Conservation (phyloP, 78 protist species). For the Bodo saltans region DNA sequence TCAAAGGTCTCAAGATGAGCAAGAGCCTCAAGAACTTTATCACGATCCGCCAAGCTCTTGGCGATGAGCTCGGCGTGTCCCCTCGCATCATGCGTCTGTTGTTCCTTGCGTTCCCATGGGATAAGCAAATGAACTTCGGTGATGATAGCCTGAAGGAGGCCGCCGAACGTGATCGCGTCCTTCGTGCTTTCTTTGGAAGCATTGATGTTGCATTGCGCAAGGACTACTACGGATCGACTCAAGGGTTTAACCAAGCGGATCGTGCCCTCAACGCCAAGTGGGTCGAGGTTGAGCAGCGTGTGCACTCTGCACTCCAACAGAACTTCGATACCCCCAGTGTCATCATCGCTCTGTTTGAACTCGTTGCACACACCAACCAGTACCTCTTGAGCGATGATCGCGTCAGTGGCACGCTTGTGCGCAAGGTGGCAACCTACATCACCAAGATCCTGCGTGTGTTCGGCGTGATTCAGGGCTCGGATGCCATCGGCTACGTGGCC, state of each 20-base stretch:
- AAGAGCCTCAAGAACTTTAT: constrained; percentile 95
- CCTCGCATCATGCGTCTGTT: constrained; percentile 87
- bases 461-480: constrained; percentile 44
- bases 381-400: constrained; percentile 26
- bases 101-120: constrained; percentile 72
- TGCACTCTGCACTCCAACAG: constrained; percentile 71
- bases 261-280: background rate
- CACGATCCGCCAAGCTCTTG: constrained; percentile 77
- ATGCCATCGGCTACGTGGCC: constrained; percentile 27
- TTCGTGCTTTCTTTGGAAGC: constrained; percentile 81
- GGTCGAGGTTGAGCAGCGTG: constrained; percentile 17
- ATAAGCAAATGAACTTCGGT: constrained; percentile 65
- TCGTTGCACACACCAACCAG: constrained; percentile 44
- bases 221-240: background rate
- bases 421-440: background rate
- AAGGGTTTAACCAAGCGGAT: background rate
- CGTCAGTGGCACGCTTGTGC: background rate
- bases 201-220: constrained; percentile 47
- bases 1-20: constrained; percentile 93
- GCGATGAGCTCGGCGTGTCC: constrained; percentile 27
- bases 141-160: constrained; percentile 67
- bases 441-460: constrained; percentile 49
- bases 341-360: constrained; percentile 25
- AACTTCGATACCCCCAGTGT: constrained; percentile 82
- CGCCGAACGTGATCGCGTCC: constrained; percentile 48